Evolutionary conservation across 2,329 filamentous ascomycete genomes (phyloP).

Genomic region (Colletotrichum lentis): DNA sequence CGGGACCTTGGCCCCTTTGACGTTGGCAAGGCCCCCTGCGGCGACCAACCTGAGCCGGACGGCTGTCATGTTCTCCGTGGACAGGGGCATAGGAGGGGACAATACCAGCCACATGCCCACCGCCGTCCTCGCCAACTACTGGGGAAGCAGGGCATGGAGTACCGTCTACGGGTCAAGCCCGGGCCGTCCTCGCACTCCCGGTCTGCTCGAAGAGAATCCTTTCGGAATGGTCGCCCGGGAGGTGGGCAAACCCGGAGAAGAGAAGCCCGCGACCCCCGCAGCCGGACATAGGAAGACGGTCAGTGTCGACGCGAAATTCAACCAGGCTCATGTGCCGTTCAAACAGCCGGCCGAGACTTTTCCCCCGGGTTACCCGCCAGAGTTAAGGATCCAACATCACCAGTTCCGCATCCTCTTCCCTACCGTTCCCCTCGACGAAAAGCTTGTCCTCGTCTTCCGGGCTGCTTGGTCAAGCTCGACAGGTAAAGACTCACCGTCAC

Average conservation of each 20-base stretch:
- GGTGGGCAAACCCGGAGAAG: slow-evolving; percentile 45
- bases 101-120: slow-evolving; percentile 78
- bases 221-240: slow-evolving; percentile 53
- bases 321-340: slow-evolving; percentile 42
- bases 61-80: slow-evolving; percentile 81
- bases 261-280: slow-evolving; percentile 33
- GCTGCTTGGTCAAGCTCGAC: slow-evolving; percentile 77
- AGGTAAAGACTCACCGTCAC: slow-evolving; percentile 52
- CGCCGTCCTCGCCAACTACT: slow-evolving; percentile 89
- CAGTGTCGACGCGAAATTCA: slow-evolving; percentile 52
- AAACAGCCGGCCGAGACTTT: slow-evolving; percentile 63
- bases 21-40: slow-evolving; percentile 82
- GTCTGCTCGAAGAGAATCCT: slow-evolving; percentile 48
- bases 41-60: slow-evolving; percentile 86
- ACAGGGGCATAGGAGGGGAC: slow-evolving; percentile 73
- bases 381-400: slow-evolving; percentile 85
- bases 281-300: slow-evolving; percentile 54
- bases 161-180: slow-evolving; percentile 45
- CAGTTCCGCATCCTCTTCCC: slow-evolving; percentile 95
- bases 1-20: slow-evolving; percentile 80
- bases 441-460: slow-evolving; percentile 88
- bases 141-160: slow-evolving; percentile 86
- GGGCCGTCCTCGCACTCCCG: slow-evolving; percentile 35
- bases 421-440: slow-evolving; percentile 77
- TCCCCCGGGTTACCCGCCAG: slow-evolving; percentile 79